These are phyloP conservation scores for Tephrocybe sp. DNA, from an alignment of 768 basidiomycete genomes.

Conservation along the genomic window DNA sequence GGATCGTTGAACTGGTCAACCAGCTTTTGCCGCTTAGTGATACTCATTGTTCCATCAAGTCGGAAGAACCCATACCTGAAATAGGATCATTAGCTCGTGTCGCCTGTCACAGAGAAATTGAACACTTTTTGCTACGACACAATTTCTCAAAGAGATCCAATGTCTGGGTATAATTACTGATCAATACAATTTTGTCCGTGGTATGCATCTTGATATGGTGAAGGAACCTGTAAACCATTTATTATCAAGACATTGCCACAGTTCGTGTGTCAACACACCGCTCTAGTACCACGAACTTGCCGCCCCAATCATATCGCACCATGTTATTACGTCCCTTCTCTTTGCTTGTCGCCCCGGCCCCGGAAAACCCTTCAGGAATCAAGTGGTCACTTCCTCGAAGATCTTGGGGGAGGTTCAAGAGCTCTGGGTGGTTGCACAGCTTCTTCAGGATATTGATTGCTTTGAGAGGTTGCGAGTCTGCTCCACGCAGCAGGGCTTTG, in stretches of 20 bases:
- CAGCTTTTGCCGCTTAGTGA: conserved; percentile 90
- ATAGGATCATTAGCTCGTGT: neutral
- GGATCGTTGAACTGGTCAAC: conserved; percentile 97
- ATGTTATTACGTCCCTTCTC: conserved; percentile 44
- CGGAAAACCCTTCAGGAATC: conserved; percentile 80
- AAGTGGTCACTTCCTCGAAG: conserved; percentile 78
- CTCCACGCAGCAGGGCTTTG: conserved; percentile 82
- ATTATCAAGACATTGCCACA: neutral
- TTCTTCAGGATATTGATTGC: conserved; percentile 95
- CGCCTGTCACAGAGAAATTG: conserved; percentile 1
- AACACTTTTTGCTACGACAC: conserved; percentile 81
- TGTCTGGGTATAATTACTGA: conserved; percentile 96
- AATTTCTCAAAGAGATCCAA: conserved; percentile 91
- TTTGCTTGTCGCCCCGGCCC: conserved; percentile 45
- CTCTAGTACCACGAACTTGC: conserved; percentile 93
- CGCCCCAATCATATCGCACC: conserved; percentile 82
- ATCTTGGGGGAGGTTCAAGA: conserved; percentile 83
- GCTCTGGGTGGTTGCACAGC: conserved; percentile 92
- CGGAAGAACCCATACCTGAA: conserved; percentile 86
- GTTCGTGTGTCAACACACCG: conserved; percentile 47
- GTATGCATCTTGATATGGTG: conserved; percentile 80
- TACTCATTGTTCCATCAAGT: conserved; percentile 93
- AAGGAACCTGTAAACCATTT: conserved; percentile 61
- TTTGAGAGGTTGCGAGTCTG: conserved; percentile 91
- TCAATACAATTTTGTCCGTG: conserved; percentile 93